Conservation (phyloP, 192 early-diverging fungal genomes). For the Linnemannia elongata region DNA sequence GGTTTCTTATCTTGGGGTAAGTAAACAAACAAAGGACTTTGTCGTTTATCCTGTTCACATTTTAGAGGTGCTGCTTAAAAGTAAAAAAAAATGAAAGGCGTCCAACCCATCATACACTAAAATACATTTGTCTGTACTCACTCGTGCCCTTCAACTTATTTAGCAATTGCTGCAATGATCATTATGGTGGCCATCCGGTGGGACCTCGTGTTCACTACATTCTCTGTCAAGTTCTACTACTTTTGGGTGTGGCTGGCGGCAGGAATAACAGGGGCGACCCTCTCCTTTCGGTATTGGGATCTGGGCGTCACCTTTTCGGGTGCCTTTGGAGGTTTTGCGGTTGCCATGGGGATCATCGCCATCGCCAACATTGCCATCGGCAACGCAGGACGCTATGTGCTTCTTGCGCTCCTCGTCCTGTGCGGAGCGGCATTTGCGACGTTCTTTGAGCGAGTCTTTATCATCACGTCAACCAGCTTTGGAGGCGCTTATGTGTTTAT, state of each 20-base stretch:
- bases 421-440: constrained; percentile 51
- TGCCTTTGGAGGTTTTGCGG: constrained; percentile 49
- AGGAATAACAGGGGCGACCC: constrained; percentile 25
- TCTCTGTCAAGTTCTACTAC: constrained; percentile 38
- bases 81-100: too few species aligned
- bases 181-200: constrained; percentile 52
- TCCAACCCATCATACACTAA: neutral
- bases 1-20: constrained; percentile 49
- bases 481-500: constrained; percentile 65
- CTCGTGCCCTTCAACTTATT: neutral
- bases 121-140: neutral
- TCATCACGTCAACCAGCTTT: constrained; percentile 63
- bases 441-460: constrained; percentile 58
- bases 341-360: constrained; percentile 45
- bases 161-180: constrained; percentile 40
- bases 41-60: neutral
- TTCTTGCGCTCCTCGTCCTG: constrained; percentile 44
- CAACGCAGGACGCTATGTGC: constrained; percentile 45
- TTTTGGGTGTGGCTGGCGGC: constrained; percentile 46
- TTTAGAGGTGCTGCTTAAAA: neutral
- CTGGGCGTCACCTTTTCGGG: constrained; percentile 47
- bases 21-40: neutral
- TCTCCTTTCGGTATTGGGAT: constrained; percentile 53
- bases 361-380: constrained; percentile 31
- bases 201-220: constrained; percentile 51